Evolutionary conservation across 345 rosid species (phyloP), one percentile per base, ranked within the genome.

Genomic region (Clausena lansium): DNA sequence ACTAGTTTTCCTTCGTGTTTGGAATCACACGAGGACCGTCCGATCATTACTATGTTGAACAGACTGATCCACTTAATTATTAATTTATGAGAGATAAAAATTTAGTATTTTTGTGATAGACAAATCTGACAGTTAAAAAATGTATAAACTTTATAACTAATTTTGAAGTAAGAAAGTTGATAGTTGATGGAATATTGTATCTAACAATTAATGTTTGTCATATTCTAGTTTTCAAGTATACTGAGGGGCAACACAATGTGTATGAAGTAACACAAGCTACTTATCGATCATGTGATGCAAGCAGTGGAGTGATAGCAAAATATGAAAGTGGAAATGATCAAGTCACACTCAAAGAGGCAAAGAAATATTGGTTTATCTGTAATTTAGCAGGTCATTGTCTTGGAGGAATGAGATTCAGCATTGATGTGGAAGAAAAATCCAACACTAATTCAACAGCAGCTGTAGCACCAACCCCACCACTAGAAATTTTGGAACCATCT

Each of bases 281-380:
- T 4, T 87, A 76, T 67, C 73, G 81, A 67, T 78, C 91, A 22
- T 87, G 93, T 39, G 75, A 85, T 76, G 20, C 78, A 20, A 88
- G 89, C 78, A 84, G 36, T 9, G 93, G 91, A 45, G 84, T 90
- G 5, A 24, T 86, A 70, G 88, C 81, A 47, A 78, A 76, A 78
- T 81, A 85, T 57, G 82, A 81, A 35, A 88, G 79, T 30, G 91
- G 93, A 38, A 71, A 85, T 0, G 93, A 90, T 78, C 70, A 61
- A 79, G 62, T 90, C 22, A 28, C 36, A 28, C 87, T 90, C 65
- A 52, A 6, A 0, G 67, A 83, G 50, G 80, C 82, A 20, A 90
- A 70, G 74, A 87, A 83, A 71, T 82, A 88, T 67, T 85, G 89
- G 88, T 90, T 90, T 80, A 39, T 90, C 30, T 90, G 93, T 83